Base-by-base conservation (phyloP, 2,329 filamentous ascomycete genomes). In the Gaeumannomyces tritici region DNA sequence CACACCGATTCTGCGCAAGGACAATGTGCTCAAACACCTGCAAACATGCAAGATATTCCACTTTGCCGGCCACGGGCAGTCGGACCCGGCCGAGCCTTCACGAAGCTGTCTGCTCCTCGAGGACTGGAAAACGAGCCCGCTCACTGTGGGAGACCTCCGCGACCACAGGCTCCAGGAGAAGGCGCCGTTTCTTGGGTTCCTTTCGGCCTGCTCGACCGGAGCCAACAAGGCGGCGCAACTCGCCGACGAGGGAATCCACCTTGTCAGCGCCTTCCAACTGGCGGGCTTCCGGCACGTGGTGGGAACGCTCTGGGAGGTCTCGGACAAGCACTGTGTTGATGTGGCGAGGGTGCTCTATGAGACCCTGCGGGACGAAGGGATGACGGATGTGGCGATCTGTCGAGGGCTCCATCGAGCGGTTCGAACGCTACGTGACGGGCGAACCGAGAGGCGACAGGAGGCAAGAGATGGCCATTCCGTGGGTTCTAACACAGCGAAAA, bases 111-210 rank as follows among this genome's bases (percentile, higher is more conserved):
- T 55, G n/a, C 26, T n/a, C 21, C 51, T 55, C 8, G 8, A n/a
- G 51, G 51, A 55, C 51, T 35, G 33, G 33, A 35, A 35, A 35
- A 35, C 33, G 33, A n/a, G 47, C 47, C 51, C 29, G 62, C 63
- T 65, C 61, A 64, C 83, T 80, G 76, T 91, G 91, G 79, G 87
- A 87, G 71, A 92, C 72, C 64, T 87, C 72, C 11, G 91, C 89
- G 72, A 96, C 95, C 33, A 80, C 73, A 28, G 83, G 80, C 56
- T 73, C 0, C 61, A 62, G 1, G 18, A 63, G 0, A 9, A 57
- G 1, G 3, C 62, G 1, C 71, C 71, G 2, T 75, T 75, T 57
- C 69, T 76, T 2, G 75, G 71, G 0, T 77, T 74, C 56, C 72
- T 77, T 4, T 77, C 75, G 3, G 74, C 74, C 0, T 77, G 74